Base-by-base conservation (phyloP, 2,329 filamentous ascomycete genomes). In the Coniosporium tulheliwenetii region DNA sequence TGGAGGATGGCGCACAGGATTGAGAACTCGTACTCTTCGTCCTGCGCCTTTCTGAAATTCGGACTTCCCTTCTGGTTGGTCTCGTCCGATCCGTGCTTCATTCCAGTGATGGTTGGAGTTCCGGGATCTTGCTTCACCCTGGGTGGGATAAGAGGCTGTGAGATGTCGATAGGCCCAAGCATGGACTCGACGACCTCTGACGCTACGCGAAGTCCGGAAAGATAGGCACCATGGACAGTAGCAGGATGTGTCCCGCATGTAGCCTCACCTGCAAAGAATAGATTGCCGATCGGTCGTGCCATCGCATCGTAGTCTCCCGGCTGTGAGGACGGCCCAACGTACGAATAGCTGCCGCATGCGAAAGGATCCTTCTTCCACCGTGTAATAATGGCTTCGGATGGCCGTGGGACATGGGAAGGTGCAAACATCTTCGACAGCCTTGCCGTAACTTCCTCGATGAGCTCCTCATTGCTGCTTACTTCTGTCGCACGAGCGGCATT, bases 201-300 rank as follows among this genome's bases (percentile, higher is more conserved):
- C 9, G 91, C 91, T 3, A 82, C 91, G 39, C 91, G 79, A 5
- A 98, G 69, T 2, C 91, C 93, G 2, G 91, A 95, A 3, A 98
- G 67, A 55, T 96, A 98, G 8, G 91, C 93, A 5, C 91, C 91
- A 50, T 98, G 91, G 0, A 98, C 91, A 2, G 91, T 98, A 30
- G 93, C 91, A 10, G 93, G 91, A 56, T 98, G 87, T 1, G 86
- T 94, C 37, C 85, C 86, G 50, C 84, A 95, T 1, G 93, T 98
- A 45, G 94, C 91, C 61, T 98, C 91, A 38, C 91, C 91, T 12
- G 89, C 91, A 60, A 98, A 98, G 60, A 89, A 85, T 8, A 98
- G 66, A 47, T 93, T 93, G 30, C 85, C 87, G 30, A 95, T 69
- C 1, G 82, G 68, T 38, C 75, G 73, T 2, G 91, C 85, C 84